Conservation (phyloP, 805 yeast genomes). For the Saccharomycopsis malanga region DNA sequence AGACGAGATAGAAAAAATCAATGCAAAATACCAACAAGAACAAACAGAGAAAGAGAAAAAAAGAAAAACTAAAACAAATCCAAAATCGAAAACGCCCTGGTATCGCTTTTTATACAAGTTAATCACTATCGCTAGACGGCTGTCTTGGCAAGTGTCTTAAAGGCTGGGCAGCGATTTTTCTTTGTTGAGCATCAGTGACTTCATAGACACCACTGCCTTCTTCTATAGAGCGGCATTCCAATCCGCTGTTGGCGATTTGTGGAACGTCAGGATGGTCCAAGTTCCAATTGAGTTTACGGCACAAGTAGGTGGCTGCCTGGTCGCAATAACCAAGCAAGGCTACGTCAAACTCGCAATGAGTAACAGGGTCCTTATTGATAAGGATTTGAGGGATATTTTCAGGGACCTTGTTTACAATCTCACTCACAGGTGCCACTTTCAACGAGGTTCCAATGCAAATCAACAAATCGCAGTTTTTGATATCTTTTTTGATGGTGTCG, state of each 20-base stretch:
- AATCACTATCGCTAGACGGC: no score
- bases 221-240: conserved; percentile 25
- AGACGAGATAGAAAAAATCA: neutral
- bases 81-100: no score
- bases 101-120: no score
- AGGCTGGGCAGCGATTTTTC: no score
- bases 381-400: conserved; percentile 75
- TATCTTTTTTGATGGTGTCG: conserved; percentile 50
- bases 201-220: conserved; percentile 31
- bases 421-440: conserved; percentile 88
- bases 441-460: conserved; percentile 86
- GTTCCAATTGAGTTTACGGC: conserved; percentile 52
- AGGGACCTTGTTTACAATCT: conserved; percentile 69
- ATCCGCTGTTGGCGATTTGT: conserved; percentile 24
- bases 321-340: conserved; percentile 76
- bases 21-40: neutral
- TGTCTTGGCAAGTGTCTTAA: no score
- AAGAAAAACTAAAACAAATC: neutral
- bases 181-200: conserved; percentile 28
- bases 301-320: conserved; percentile 63
- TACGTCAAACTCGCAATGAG: conserved; percentile 73
- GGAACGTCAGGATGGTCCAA: conserved; percentile 49
- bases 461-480: conserved; percentile 63
- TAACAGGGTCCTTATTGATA: conserved; percentile 69
- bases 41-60: neutral